Base-by-base conservation (phyloP, 441 rosid species). In the Gossypium davidsonii region DNA sequence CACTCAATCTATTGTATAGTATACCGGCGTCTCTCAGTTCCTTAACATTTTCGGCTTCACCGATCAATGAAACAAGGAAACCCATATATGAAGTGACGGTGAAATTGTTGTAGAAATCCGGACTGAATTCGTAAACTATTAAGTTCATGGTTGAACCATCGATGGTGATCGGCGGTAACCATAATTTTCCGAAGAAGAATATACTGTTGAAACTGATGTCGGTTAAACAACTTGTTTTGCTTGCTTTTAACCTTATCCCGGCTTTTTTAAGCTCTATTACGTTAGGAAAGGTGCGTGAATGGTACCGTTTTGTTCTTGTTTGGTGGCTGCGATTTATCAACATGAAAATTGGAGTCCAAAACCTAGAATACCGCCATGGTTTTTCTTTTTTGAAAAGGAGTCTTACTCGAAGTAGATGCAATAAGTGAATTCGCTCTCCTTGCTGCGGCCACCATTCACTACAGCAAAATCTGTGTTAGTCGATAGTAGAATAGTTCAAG, bases 111-210 rank as follows among this genome's bases (percentile, higher is more conserved):
- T n/a, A 3, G 8, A 17, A 37, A 34, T 60, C 58, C 1, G 78
- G 77, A 25, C 74, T 67, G 69, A 46, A 60, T 31, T 80, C 80
- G 14, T 63, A 83, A 14, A 82, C 77, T 21, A 78, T 56, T 73
- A 79, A 31, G 75, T 82, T 82, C 42, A 76, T 31, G 11, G 79
- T 79, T 17, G 74, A 59, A 70, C 74, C 80, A 23, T 74, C 79
- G 0, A 82, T 11, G 0, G 1, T 34, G 3, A 82, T 21, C 0
- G 23, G 9, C 2, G 80, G 78, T 0, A 81, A 74, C 9, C 0
- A n/a, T 8, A 81, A 60, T 1, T 21, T 55, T 9, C 78, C 78
- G 9, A 4, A 0, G 18, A 12, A 73, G 76, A 10, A 73, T 0
- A 6, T 1, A 0, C 63, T 61, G 1, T 8, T 12, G 46, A 76